Percentiles rank a stretch among this genome's conserved stretches.
These are phyloP conservation scores for Taphrina populina DNA, from an alignment of 1,139 yeast genomes.

Conservation along the genomic window DNA sequence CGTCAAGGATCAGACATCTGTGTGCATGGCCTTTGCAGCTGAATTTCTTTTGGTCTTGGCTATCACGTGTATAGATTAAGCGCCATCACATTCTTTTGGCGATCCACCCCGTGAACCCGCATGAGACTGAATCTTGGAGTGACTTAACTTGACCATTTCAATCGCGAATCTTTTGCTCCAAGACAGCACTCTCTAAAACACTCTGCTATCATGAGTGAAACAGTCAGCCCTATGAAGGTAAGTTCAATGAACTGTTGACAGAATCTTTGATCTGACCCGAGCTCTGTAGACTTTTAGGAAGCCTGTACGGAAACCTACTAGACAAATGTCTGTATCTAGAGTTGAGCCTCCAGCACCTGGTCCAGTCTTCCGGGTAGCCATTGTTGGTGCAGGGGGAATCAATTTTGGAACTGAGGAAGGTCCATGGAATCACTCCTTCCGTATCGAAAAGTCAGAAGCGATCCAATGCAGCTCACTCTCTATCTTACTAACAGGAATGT, in stretches of 20 bases:
- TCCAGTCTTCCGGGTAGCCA: constrained; percentile 33
- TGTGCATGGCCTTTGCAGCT: no score
- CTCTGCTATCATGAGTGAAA: constrained; percentile 18
- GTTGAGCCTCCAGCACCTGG: constrained; percentile 34
- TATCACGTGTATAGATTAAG: no score
- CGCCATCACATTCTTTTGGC: no score
- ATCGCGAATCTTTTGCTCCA: no score
- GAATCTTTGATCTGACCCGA: neutral
- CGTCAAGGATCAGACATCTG: no score
- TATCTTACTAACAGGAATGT: neutral
- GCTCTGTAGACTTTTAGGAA: constrained; percentile 29
- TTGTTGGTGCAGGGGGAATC: constrained; percentile 37
- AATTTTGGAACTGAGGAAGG: constrained; percentile 40
- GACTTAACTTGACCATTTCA: no score
- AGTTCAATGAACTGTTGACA: neutral
- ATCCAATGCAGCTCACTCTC: neutral
- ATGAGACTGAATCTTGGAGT: no score
- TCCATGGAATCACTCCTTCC: constrained; percentile 40
- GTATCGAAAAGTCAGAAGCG: constrained; percentile 26
- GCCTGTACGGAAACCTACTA: constrained; percentile 31
- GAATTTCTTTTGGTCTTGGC: no score
- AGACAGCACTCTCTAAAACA: no score
- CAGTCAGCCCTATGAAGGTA: constrained; percentile 28
- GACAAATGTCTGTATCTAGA: constrained; percentile 27
- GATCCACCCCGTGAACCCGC: no score